Evolutionary conservation across 257 asterid genomes (phyloP).

Genomic region (Datura wrightii): DNA sequence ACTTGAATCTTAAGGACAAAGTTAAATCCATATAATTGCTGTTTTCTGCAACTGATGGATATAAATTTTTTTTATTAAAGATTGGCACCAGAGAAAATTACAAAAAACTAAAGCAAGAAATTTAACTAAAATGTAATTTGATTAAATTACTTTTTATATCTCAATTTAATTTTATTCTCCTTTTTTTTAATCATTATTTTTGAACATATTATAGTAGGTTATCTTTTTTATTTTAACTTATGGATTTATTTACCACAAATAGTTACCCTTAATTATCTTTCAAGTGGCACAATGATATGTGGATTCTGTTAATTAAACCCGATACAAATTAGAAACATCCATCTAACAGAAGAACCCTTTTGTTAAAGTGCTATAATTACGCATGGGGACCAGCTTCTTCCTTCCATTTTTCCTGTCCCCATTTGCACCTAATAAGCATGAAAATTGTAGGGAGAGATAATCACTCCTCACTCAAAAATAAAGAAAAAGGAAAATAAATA

Average conservation of each 20-base stretch:
- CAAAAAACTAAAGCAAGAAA: neutral
- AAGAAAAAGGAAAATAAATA: neutral
- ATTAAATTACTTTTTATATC: too few relatives aligned
- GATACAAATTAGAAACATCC: conserved; percentile 12
- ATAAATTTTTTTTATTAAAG: too few relatives aligned
- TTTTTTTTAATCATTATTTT: too few relatives aligned
- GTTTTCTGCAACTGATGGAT: neutral
- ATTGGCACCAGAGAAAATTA: neutral
- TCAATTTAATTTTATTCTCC: too few relatives aligned
- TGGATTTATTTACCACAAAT: neutral
- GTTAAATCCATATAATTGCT: neutral
- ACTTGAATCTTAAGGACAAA: conserved; percentile 22
- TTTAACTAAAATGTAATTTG: too few relatives aligned
- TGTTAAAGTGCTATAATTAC: conserved; percentile 32
- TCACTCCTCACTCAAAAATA: conserved; percentile 25
- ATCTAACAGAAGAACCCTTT: conserved; percentile 27
- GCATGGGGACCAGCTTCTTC: conserved; percentile 45
- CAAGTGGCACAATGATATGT: neutral
- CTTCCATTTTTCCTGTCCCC: conserved; percentile 41
- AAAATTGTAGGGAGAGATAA: conserved; percentile 31
- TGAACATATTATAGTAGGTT: neutral
- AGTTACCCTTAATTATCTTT: neutral
- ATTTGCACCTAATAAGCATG: conserved; percentile 56
- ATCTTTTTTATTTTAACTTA: neutral
- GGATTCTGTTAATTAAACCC: neutral